phyloP scores from a whole-genome alignment of 768 basidiomycete species.

The Clathrus columnatus region DNA sequence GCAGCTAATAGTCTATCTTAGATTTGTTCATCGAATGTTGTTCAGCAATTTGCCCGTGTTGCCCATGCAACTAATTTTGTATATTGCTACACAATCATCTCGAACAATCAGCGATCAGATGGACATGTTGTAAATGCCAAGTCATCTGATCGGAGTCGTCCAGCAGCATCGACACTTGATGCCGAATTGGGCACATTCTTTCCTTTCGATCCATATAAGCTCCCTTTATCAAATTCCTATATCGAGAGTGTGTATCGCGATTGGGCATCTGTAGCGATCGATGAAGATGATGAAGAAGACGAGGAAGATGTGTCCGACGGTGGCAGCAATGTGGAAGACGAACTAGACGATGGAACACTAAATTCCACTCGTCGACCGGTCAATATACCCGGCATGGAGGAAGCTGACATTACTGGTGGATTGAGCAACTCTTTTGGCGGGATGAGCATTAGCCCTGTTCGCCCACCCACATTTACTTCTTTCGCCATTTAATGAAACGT shows the following conservation, averaged over 20 bases:
- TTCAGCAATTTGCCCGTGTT: conserved; percentile 87
- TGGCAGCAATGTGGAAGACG: conserved; percentile 29
- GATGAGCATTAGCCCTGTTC: conserved; percentile 77
- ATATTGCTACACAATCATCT: conserved; percentile 90
- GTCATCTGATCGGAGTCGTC: conserved; percentile 14
- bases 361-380: conserved; percentile 2
- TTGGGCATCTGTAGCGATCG: conserved; percentile 74
- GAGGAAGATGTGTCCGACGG: conserved; percentile 55
- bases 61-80: conserved; percentile 86
- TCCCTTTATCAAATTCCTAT: conserved; percentile 67
- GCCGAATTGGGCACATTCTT: conserved; percentile 89
- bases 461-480: conserved; percentile 10
- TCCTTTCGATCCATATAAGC: conserved; percentile 95
- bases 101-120: conserved; percentile 72
- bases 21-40: conserved; percentile 88
- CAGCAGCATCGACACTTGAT: conserved; percentile 27
- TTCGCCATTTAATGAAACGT: neutral
- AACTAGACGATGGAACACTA: conserved; percentile 16
- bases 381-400: conserved; percentile 7
- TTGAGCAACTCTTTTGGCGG: conserved; percentile 63
- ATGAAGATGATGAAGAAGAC: conserved; percentile 61
- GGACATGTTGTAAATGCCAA: conserved; percentile 21
- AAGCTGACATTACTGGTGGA: conserved; percentile 34
- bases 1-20: conserved; percentile 21
- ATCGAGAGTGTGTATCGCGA: conserved; percentile 83